A percentile compares a stretch with the other conserved stretches of the same genome.
Conservation (phyloP, 768 basidiomycete genomes). For the Inosperma sp. region DNA sequence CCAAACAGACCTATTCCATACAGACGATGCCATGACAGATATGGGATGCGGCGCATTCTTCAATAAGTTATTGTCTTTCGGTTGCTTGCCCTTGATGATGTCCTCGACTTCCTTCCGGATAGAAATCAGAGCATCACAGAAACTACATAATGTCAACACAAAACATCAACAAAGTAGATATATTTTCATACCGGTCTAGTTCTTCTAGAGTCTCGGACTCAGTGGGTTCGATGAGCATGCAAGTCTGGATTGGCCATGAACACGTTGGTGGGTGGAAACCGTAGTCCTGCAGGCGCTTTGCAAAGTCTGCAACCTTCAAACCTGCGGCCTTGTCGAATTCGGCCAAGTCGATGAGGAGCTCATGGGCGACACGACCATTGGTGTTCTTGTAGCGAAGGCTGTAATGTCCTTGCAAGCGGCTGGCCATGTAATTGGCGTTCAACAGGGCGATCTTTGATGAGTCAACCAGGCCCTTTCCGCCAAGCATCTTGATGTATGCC, state of each 20-base stretch:
- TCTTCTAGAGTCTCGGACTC: slow-evolving; percentile 94
- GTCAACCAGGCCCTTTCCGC: slow-evolving; percentile 81
- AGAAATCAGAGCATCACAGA: slow-evolving; percentile 98
- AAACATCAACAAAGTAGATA: not conserved
- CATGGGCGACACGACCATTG: slow-evolving; percentile 92
- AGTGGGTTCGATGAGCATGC: slow-evolving; percentile 97
- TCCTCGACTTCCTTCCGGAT: slow-evolving; percentile 92
- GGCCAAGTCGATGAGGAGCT: slow-evolving; percentile 89
- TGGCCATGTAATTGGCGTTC: slow-evolving; percentile 97
- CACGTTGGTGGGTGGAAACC: slow-evolving; percentile 97
- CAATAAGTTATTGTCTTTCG: slow-evolving; percentile 85
- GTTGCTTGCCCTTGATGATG: slow-evolving; percentile 80
- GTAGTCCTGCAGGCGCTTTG: slow-evolving; percentile 93
- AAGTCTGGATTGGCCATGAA: slow-evolving; percentile 96
- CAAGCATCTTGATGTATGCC: slow-evolving; percentile 99
- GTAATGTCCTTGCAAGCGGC: slow-evolving; percentile 79
- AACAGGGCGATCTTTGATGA: slow-evolving; percentile 85
- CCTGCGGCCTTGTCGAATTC: slow-evolving; percentile 92
- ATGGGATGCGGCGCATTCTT: slow-evolving; percentile 94
- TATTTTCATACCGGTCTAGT: slow-evolving; percentile 67
- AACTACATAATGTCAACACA: slow-evolving; percentile 41
- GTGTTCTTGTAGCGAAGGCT: slow-evolving; percentile 84
- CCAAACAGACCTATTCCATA: slow-evolving; percentile 75
- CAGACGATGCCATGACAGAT: slow-evolving; percentile 63
- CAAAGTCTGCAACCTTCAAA: slow-evolving; percentile 92